Evolutionary conservation across 2,329 filamentous ascomycete genomes (phyloP).

Genomic region (Pseudogymnoascus sp.): DNA sequence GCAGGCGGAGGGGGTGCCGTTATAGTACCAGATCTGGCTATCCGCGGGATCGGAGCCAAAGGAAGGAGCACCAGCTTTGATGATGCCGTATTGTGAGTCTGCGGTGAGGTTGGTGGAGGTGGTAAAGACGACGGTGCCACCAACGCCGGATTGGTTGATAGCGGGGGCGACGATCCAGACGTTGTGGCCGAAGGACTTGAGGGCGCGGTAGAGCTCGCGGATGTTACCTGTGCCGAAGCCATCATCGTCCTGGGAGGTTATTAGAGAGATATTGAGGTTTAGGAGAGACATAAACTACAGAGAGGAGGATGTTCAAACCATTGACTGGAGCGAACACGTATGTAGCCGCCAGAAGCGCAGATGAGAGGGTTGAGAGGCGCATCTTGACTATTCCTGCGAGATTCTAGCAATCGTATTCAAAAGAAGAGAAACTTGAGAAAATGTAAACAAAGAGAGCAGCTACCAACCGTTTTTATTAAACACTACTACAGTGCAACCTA

Average conservation of each 20-base stretch:
- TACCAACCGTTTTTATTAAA: background rate
- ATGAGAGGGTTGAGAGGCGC: background rate
- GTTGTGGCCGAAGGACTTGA: constrained; percentile 32
- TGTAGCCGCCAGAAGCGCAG: background rate
- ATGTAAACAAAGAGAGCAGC: background rate
- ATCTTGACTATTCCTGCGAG: background rate
- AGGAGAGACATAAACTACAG: constrained; percentile 8
- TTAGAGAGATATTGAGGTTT: background rate
- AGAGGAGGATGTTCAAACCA: constrained; percentile 19
- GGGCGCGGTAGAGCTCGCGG: constrained; percentile 34
- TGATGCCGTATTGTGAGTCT: constrained; percentile 37
- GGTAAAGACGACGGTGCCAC: constrained; percentile 38
- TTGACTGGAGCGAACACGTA: constrained; percentile 10
- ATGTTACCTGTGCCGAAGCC: constrained; percentile 37
- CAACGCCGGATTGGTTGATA: constrained; percentile 39
- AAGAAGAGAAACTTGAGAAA: no score
- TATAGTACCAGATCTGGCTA: constrained; percentile 52
- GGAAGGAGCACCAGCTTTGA: constrained; percentile 40
- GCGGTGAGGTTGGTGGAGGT: constrained; percentile 34
- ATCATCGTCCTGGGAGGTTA: constrained; percentile 30
- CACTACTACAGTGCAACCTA: background rate
- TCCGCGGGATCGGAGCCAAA: constrained; percentile 45
- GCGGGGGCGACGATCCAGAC: constrained; percentile 37
- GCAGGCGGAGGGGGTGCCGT: constrained; percentile 49
- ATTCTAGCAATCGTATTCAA: background rate